Base-by-base conservation (phyloP, 257 asterid genomes). In the Gentiana dahurica region DNA sequence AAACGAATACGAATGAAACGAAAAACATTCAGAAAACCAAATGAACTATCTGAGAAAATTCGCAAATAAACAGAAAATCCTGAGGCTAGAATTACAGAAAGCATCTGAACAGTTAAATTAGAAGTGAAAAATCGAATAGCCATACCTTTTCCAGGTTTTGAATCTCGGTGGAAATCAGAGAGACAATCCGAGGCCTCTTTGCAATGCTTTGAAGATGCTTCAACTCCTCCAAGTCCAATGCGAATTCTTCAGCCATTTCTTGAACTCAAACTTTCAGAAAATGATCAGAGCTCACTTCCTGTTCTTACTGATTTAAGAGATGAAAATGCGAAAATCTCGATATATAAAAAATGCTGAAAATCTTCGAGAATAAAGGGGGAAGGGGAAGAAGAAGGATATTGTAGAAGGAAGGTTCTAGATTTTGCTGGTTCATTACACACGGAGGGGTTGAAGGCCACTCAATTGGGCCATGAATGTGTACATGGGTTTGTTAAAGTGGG, bases 141-240 rank as follows among this genome's bases (percentile, higher is more conserved):
- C 44, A 34, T 12, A 89, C 97, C 95, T 83, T 81, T 62, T 84
- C 86, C 70, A 89, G 62, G 60, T 71, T 79, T 44, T 48, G 73
- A 61, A 86, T 84, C 71, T 87, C 90, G n/a, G 85, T 50, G 11
- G 89, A 81, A 56, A 89, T 71, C 7, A 87, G 86, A 51, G 96
- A 79, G 51, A 75, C 68, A 54, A 87, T 76, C 33, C 86, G 86
- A 38, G 95, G 95, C 54, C 95, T 79, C 71, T 84, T 90, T 2
- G 96, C 94, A 49, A 87, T 79, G 77, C 70, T 70, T 33, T 79
- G 94, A 34, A 90, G 94, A 45, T 79, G 87, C 69, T 74, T 85
- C 78, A 90, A 58, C 62, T 90, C 98, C 64, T 79, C 89, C 74
- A 90, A 67, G 54, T 90, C 98, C 76, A 84, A 62, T 9, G 81